Conservation (phyloP, 1,139 yeast genomes). For the Sugiyamaella neomexicana region DNA sequence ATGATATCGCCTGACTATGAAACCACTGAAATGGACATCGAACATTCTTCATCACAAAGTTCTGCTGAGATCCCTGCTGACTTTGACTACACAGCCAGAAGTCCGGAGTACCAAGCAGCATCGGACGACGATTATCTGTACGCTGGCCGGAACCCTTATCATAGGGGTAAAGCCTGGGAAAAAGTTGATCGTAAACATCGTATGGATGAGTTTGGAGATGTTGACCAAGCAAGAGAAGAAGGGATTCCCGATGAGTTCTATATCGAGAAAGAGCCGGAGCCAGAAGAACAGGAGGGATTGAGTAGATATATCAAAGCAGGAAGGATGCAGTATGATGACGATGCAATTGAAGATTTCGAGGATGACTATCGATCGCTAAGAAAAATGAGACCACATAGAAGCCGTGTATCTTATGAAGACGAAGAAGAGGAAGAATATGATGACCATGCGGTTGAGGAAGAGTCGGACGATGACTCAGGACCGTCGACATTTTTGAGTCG, state of each 20-base stretch:
- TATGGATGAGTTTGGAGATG: constrained; percentile 14
- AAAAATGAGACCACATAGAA: neutral
- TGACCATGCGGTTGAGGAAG: neutral
- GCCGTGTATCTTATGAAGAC: neutral
- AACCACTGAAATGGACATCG: neutral
- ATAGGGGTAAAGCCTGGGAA: constrained; percentile 5
- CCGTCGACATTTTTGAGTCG: constrained; percentile 8
- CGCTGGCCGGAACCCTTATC: constrained; percentile 6
- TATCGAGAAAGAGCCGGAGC: constrained; percentile 16
- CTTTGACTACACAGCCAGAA: neutral
- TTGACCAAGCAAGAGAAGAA: constrained; percentile 5
- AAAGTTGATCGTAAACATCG: constrained; percentile 11
- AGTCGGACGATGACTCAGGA: constrained; percentile 4
- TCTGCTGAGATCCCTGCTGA: neutral
- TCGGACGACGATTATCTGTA: neutral
- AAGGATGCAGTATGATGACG: constrained; percentile 1
- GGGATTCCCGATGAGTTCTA: constrained; percentile 10
- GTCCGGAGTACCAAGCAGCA: constrained; percentile 1
- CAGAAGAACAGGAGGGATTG: constrained; percentile 9
- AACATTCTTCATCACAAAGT: neutral
- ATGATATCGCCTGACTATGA: neutral
- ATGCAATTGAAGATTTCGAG: neutral
- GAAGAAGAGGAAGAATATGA: constrained; percentile 15
- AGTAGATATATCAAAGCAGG: neutral
- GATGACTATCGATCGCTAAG: constrained; percentile 2